Evolutionary conservation across 805 yeast species (phyloP), one percentile per base, ranked within the genome.

Genomic region (Hanseniaspora occidentalis): DNA sequence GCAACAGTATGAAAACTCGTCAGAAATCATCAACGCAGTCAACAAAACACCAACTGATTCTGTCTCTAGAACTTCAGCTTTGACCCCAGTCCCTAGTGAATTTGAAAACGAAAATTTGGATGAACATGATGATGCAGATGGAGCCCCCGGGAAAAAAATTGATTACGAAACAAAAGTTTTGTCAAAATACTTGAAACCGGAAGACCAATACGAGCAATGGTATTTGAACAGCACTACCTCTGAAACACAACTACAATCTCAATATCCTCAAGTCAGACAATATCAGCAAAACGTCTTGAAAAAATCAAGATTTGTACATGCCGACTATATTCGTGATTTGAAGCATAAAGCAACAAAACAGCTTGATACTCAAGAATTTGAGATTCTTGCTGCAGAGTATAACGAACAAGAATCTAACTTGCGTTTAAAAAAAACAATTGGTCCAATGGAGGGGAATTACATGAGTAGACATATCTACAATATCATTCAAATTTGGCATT

Each of bases 401-500:
- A 16, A 17, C 14, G 36, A 31, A 17, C 36, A 31, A 22, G 27
- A 36, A 14, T 36, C 36, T 16, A 40, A 25, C 13, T 40, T 25
- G 11, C 36, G 36, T 14, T 18, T 40, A 9, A 18, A 26, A 20
- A 26, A 29, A 5, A 10, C 8, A n/a, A 14, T 7, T 5, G 10
- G 3, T 20, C 13, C 23, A 9, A 9, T 18, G 23, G n/a, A 18
- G 4, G 36, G 46, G 9, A 49, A 45, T 21, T 50, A 45, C 24
- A 48, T 48, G 20, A 40, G 39, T 4, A 47, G 47, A 39, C 59
- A 58, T 39, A 41, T 55, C 6, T 43, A 42, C 11, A 49, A 46
- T 17, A 40, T 77, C 35, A 63, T 57, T 23, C 61, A 63, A 10
- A 53, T 77, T 16, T 52, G 81, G 25, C 79, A 77, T 46, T 31